phyloP scores from a whole-genome alignment of 2,329 filamentous ascomycete species.

The Davidsoniella neocaledoniae region DNA sequence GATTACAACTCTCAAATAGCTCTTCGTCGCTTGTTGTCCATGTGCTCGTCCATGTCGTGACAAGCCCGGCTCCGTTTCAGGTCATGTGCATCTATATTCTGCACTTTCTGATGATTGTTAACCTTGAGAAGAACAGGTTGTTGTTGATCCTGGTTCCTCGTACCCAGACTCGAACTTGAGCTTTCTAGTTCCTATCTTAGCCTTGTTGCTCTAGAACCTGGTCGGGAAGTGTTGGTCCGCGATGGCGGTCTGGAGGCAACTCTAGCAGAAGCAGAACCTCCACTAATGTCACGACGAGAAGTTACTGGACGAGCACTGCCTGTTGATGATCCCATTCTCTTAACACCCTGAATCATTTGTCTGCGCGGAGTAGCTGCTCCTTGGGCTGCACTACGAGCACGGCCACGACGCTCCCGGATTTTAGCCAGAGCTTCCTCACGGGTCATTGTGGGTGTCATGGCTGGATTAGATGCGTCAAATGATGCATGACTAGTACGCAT shows the following conservation, averaged over 20 bases:
- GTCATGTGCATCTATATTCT: too few species aligned
- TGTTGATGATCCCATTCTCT: conserved; percentile 2
- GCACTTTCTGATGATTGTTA: too few species aligned
- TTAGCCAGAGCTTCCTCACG: conserved; percentile 60
- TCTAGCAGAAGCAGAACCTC: conserved; percentile 1
- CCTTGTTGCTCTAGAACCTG: conserved; percentile 4
- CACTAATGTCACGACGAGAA: background rate
- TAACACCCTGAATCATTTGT: conserved; percentile 14
- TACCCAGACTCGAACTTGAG: background rate
- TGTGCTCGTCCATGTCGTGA: too few species aligned
- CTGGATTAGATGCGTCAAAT: conserved; percentile 40
- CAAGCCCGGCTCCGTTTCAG: too few species aligned
- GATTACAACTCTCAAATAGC: too few species aligned
- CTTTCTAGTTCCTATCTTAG: conserved; percentile 5
- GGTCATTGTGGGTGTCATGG: conserved; percentile 48
- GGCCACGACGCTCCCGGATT: conserved; percentile 54
- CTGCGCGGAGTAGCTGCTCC: conserved; percentile 27
- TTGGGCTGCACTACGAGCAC: conserved; percentile 51
- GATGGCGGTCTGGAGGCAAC: conserved; percentile 6
- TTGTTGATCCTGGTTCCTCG: background rate
- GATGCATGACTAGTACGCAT: conserved; percentile 17
- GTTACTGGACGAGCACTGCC: background rate
- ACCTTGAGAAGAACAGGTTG: too few species aligned
- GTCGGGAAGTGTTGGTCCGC: background rate
- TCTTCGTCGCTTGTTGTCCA: too few species aligned